Conservation (phyloP, 495 filamentous ascomycete genomes). For the Penicillium subrubescens region DNA sequence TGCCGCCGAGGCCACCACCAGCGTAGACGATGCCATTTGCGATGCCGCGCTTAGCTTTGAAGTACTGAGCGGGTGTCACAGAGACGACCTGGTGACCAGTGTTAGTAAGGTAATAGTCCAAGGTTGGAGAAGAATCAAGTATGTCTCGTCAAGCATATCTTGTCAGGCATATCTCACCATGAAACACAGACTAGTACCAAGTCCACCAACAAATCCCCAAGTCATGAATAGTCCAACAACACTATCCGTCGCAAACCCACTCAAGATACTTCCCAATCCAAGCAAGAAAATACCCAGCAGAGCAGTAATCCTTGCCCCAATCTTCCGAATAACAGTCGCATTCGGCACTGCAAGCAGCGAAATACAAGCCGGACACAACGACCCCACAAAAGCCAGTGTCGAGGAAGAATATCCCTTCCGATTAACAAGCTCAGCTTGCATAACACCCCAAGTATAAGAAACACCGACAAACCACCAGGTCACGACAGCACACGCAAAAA, state of each 20-base stretch:
- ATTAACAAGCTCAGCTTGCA: conserved; percentile 56
- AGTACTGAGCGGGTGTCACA: conserved; percentile 55
- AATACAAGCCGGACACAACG: conserved; percentile 49
- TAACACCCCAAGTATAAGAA: conserved; percentile 58
- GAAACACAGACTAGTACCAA: conserved; percentile 43
- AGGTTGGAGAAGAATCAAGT: too few relatives aligned
- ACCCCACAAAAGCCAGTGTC: conserved; percentile 59
- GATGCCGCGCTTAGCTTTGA: conserved; percentile 53
- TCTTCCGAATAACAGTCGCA: conserved; percentile 48
- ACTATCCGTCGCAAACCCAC: conserved; percentile 50
- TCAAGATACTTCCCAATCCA: conserved; percentile 50
- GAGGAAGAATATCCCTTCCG: conserved; percentile 46
- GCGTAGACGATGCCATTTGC: conserved; percentile 60
- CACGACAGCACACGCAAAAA: conserved; percentile 50
- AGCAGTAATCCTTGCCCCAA: conserved; percentile 49
- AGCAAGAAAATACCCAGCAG: conserved; percentile 50
- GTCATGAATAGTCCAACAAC: conserved; percentile 59
- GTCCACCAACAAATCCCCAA: conserved; percentile 53
- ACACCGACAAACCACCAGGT: conserved; percentile 59
- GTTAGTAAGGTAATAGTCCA: conserved; percentile 28
- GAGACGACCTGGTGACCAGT: conserved; percentile 43
- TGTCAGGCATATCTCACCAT: conserved; percentile 29
- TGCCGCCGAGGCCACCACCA: conserved; percentile 56
- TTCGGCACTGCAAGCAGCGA: conserved; percentile 52
- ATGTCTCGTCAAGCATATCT: too few relatives aligned